These are phyloP conservation scores for Kitagawia praeruptora DNA, from an alignment of 129 eudicot species.

Conservation along the genomic window DNA sequence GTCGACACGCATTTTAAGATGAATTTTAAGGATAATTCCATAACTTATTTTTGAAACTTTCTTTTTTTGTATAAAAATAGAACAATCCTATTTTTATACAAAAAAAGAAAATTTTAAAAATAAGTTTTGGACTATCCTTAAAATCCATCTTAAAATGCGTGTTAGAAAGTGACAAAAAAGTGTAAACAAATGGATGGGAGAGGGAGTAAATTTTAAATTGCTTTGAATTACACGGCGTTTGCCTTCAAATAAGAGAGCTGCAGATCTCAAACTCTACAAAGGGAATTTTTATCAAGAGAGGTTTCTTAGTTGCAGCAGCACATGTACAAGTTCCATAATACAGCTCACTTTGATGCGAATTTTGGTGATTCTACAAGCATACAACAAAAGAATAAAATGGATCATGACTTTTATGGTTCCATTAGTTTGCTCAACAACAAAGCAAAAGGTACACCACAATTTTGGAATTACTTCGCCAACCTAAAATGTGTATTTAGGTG, in stretches of 20 bases:
- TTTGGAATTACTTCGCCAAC: not conserved
- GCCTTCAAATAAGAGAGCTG: not conserved
- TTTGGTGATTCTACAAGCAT: not conserved
- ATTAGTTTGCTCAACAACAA: conserved; percentile 8
- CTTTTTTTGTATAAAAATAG: no score
- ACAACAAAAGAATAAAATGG: conserved; percentile 1
- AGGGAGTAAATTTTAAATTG: not conserved
- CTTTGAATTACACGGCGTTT: not conserved
- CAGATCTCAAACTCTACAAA: not conserved
- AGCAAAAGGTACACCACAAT: not conserved
- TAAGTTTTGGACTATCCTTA: no score
- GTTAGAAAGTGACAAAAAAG: no score
- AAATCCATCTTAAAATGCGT: no score
- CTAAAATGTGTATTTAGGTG: not conserved
- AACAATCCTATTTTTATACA: no score
- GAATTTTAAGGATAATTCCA: no score
- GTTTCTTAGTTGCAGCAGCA: not conserved
- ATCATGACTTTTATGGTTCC: not conserved
- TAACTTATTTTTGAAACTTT: no score
- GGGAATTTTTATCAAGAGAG: not conserved
- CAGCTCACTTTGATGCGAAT: not conserved
- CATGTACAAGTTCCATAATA: not conserved
- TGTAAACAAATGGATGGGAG: no score
- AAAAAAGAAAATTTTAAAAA: no score
- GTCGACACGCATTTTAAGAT: no score